Base-by-base conservation (phyloP, 352 stramenopile genomes). In the Globisporangium yorkense region DNA sequence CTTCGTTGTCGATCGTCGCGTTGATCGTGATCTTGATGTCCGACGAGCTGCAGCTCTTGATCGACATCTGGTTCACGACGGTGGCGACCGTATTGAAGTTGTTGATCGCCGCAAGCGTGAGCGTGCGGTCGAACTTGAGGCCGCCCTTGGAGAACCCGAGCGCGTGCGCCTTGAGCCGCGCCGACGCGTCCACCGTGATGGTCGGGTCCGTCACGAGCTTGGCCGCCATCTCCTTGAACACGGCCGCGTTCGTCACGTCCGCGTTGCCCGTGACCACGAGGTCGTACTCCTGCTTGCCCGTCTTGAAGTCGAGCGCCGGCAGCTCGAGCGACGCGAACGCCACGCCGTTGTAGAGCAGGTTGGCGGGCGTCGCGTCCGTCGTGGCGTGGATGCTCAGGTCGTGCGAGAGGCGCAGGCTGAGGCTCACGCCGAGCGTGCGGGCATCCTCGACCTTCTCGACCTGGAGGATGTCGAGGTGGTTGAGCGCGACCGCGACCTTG, bases 381-480 rank as follows among this genome's bases (percentile, higher is more conserved):
- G 54, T 62, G 33, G 77, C 69, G 46, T 66, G 45, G 47, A 80
- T 61, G 20, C 56, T 60, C 18, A 80, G 59, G 45, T 83, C 68
- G 64, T 87, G 71, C 54, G 75, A 56, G 10, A 85, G 59, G 47
- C 67, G 81, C 4, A 91, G 47, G 39, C 75, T 87, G 5, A 91
- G 50, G 60, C 85, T 70, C 2, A 87, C 71, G 29, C 62, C 74
- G 31, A 48, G 43, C 3, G 43, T 59, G 37, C 66, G 63, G 21
- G 51, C 51, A 31, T 57, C 55, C 15, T 59, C 52, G 48, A 66
- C 72, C 33, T 61, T 68, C 20, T 68, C 54, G 35, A 88, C 62
- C 31, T 54, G 57, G 55, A 75, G 71, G 51, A 89, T 71, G 64
- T 89, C 81, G 50, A 91, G 55, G 62, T 86, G 81, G 68, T 89